phyloP scores from a whole-genome alignment of 2,329 filamentous ascomycete genomes.

The Simplicillium aogashimaense region DNA sequence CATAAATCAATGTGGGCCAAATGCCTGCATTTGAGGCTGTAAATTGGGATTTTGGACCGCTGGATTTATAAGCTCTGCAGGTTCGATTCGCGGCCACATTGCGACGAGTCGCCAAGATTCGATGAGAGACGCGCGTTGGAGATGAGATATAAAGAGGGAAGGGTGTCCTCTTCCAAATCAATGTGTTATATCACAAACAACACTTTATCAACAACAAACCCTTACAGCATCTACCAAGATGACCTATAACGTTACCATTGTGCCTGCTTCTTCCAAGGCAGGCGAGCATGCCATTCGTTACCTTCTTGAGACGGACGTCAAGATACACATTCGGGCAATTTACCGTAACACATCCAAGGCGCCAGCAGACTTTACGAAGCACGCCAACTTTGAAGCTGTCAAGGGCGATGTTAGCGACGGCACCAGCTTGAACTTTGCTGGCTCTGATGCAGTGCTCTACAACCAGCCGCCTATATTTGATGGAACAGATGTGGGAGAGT shows the following conservation, averaged over 20 bases:
- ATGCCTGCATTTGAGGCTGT: too few relatives aligned
- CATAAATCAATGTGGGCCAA: too few relatives aligned
- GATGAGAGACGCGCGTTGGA: too few relatives aligned
- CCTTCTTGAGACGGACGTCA: slow-evolving; percentile 12
- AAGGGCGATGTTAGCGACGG: slow-evolving; percentile 19
- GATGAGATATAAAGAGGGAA: too few relatives aligned
- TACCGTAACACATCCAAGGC: slow-evolving; percentile 19
- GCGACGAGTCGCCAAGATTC: too few relatives aligned
- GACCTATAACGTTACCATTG: slow-evolving; percentile 17
- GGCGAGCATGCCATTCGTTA: slow-evolving; percentile 18
- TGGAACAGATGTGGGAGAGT: slow-evolving; percentile 13
- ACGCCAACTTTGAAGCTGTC: slow-evolving; percentile 17
- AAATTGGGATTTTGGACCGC: too few relatives aligned
- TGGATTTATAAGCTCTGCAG: too few relatives aligned
- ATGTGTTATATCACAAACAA: too few relatives aligned
- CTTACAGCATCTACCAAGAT: slow-evolving; percentile 9
- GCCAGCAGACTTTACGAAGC: slow-evolving; percentile 15
- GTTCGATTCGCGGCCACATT: too few relatives aligned
- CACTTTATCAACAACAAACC: too few relatives aligned
- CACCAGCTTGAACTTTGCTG: slow-evolving; percentile 15
- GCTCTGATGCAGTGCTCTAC: slow-evolving; percentile 21
- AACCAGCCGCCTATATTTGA: slow-evolving; percentile 19
- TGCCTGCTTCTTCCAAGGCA: slow-evolving; percentile 22
- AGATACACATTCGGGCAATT: slow-evolving; percentile 15
- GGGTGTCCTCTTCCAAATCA: too few relatives aligned